Conservation (phyloP, 345 rosid species). For the Citrus mangshanensis region DNA sequence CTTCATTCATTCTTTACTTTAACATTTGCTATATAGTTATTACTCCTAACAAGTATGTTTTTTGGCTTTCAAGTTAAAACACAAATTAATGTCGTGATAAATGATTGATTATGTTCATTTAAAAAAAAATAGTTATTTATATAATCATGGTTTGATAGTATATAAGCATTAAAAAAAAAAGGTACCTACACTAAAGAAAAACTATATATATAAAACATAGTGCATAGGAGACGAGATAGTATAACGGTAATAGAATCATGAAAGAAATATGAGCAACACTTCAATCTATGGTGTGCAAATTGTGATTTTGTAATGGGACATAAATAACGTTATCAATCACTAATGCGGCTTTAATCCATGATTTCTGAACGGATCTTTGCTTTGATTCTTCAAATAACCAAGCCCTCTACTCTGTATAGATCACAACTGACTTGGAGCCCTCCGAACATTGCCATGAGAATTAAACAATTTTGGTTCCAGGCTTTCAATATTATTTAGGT, state of each 20-base stretch:
- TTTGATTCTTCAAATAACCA: not conserved
- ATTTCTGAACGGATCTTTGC: not conserved
- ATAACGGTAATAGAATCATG: too few relatives aligned
- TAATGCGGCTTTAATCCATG: not conserved
- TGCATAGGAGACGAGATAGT: not conserved
- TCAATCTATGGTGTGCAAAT: not conserved
- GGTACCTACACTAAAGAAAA: accelerated
- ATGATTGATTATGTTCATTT: not conserved
- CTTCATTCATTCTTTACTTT: too few relatives aligned
- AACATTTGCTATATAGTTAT: too few relatives aligned
- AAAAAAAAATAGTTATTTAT: not conserved
- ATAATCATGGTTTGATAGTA: not conserved
- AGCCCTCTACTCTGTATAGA: not conserved
- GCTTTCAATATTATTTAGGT: too few relatives aligned
- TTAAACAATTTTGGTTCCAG: too few relatives aligned
- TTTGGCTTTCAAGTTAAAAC: not conserved
- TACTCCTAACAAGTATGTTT: too few relatives aligned
- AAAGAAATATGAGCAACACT: not conserved
- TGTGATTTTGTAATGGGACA: not conserved
- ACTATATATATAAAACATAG: not conserved
- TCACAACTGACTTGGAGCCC: not conserved
- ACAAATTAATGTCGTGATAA: not conserved
- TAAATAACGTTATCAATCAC: not conserved
- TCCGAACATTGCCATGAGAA: too few relatives aligned
- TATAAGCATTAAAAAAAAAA: too few relatives aligned